Conservation (phyloP, 208 protist species). For the Trypanosoma avium region DNA sequence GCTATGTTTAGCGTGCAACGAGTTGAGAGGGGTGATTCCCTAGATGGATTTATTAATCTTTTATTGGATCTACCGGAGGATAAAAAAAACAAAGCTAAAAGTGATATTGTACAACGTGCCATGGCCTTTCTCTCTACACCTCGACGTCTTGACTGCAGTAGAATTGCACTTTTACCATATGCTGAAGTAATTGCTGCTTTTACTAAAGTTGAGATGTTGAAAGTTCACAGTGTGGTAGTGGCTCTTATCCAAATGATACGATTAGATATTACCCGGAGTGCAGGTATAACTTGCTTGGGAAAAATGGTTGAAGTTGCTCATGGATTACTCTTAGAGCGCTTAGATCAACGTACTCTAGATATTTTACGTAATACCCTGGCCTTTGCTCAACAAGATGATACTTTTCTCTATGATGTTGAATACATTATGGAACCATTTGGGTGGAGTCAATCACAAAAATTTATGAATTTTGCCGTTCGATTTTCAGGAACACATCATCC, state of each 20-base stretch:
- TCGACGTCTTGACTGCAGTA: constrained; percentile 74
- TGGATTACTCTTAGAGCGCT: constrained; percentile 47
- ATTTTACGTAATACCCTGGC: constrained; percentile 47
- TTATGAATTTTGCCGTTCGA: constrained; percentile 63
- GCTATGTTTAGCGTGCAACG: constrained; percentile 71
- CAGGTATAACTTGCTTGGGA: constrained; percentile 81
- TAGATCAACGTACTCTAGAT: constrained; percentile 54
- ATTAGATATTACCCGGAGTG: constrained; percentile 66
- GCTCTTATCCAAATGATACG: constrained; percentile 74
- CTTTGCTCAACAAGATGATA: constrained; percentile 70
- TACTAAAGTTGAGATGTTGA: constrained; percentile 65
- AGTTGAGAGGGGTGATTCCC: constrained; percentile 47
- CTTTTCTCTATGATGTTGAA: constrained; percentile 86
- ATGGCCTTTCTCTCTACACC: constrained; percentile 69
- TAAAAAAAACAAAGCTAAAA: constrained; percentile 38
- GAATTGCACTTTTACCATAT: constrained; percentile 68
- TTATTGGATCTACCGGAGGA: constrained; percentile 56
- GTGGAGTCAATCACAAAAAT: constrained; percentile 49
- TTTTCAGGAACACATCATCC: constrained; percentile 56
- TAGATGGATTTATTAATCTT: constrained; percentile 65
- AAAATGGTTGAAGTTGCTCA: constrained; percentile 84
- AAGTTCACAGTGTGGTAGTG: constrained; percentile 52
- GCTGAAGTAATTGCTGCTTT: constrained; percentile 78
- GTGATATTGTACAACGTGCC: constrained; percentile 66
- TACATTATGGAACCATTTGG: constrained; percentile 87